phyloP scores from a whole-genome alignment of 768 basidiomycete species.

The Trametes maxima region DNA sequence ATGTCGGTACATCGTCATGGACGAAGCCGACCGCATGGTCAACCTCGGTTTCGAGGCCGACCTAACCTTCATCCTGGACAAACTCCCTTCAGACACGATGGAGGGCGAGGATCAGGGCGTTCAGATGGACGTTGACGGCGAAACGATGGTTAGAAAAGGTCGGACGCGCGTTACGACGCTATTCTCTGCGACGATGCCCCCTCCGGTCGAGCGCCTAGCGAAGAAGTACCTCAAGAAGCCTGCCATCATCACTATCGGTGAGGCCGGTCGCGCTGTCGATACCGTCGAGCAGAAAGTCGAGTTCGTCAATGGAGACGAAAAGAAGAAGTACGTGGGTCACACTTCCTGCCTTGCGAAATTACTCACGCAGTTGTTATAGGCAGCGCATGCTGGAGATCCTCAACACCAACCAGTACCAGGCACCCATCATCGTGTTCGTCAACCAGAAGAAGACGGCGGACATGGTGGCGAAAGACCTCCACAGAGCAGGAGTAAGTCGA shows the following conservation, averaged over 20 bases:
- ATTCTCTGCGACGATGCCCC: slow-evolving; percentile 98
- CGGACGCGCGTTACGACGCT: slow-evolving; percentile 91
- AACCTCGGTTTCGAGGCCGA: slow-evolving; percentile 96
- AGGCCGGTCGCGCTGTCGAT: slow-evolving; percentile 96
- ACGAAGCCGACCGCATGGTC: slow-evolving; percentile 99
- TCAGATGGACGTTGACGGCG: slow-evolving; percentile 78
- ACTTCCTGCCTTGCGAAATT: background rate
- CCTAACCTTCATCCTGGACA: slow-evolving; percentile 91
- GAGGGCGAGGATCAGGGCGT: slow-evolving; percentile 80
- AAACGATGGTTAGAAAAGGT: slow-evolving; percentile 67
- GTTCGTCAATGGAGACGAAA: slow-evolving; percentile 90
- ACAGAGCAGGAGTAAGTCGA: slow-evolving; percentile 79
- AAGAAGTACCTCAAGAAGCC: slow-evolving; percentile 92
- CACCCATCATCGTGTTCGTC: slow-evolving; percentile 98
- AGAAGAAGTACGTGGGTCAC: slow-evolving; percentile 77
- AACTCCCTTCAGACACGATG: slow-evolving; percentile 85
- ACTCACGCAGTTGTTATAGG: slow-evolving; percentile 44
- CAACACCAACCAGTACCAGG: slow-evolving; percentile 76
- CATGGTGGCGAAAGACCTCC: slow-evolving; percentile 94
- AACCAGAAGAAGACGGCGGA: slow-evolving; percentile 99
- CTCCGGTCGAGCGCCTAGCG: slow-evolving; percentile 93
- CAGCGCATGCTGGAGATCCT: slow-evolving; percentile 88
- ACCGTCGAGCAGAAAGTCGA: slow-evolving; percentile 97
- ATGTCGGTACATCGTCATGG: slow-evolving; percentile 99
- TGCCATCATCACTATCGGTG: slow-evolving; percentile 96